Base-by-base conservation (phyloP, 208 protist species). In the Phytomonas serpens region DNA sequence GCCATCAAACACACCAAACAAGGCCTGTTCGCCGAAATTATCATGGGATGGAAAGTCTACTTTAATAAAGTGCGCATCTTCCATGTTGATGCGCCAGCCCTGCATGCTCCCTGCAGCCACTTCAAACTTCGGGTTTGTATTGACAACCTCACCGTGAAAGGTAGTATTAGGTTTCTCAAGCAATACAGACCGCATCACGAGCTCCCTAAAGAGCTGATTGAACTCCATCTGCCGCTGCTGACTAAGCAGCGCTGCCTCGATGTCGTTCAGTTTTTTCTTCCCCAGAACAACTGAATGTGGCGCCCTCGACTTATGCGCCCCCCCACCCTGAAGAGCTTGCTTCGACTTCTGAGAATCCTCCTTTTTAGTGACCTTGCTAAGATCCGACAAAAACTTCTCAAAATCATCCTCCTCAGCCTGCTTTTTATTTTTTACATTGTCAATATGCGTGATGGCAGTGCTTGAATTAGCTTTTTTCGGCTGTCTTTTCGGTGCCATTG, bases 1-100 rank as follows among this genome's bases (percentile, higher is more conserved):
- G 64, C 93, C 93, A 68, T 97, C 93, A 73, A 95, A 97, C 27
- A 97, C 91, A 38, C 79, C 78, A 77, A 94, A 96, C 36, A 95
- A 73, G 0, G 74, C 61, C 36, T 64, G 67, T 32, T 52, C 61
- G 6, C 61, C 64, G 14, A 47, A 47, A 47, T 23, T 47, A 13
- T 66, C 14, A 34, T 32, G 14, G 19, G 40, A 42, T 31, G 77
- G 78, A 64, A 91, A 91, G 33, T 61, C 75, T 6, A 92, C 76
- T 62, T 92, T 77, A 47, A 97, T 72, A 32, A 91, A 37, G 71
- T 95, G 85, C 16, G 80, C 85, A 61, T 97, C 92, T 70, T 97
- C 90, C 92, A 97, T 97, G 34, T 83, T 75, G n/a, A 80, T 72
- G n/a, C 90, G 90, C 85, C 88, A 96, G 67, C 90, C 90, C 69